Conservation (phyloP, 257 asterid species). For the Primulina tabacum region DNA sequence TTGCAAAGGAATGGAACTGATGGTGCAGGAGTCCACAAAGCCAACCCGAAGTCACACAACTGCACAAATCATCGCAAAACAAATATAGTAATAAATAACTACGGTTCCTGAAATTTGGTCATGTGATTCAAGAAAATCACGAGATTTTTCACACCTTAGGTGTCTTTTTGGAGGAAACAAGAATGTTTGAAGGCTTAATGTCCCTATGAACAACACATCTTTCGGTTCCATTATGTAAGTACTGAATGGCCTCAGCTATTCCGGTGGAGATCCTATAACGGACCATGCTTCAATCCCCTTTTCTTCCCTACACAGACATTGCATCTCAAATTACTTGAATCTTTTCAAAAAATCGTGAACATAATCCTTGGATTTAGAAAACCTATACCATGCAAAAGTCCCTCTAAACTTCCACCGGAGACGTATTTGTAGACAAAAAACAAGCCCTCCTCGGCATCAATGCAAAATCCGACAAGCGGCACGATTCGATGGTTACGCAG, state of each 20-base stretch:
- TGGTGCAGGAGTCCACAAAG: conserved; percentile 90
- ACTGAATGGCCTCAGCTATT: conserved; percentile 73
- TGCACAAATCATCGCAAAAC: conserved; percentile 25
- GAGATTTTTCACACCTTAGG: conserved; percentile 51
- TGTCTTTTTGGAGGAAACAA: conserved; percentile 66
- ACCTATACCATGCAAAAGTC: conserved; percentile 59
- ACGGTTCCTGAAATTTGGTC: not conserved
- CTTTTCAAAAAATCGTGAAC: not conserved
- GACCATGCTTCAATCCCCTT: conserved; percentile 53
- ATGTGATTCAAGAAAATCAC: conserved; percentile 15
- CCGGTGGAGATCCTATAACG: conserved; percentile 74
- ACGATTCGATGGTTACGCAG: conserved; percentile 64
- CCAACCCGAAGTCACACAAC: conserved; percentile 94
- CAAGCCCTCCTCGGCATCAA: conserved; percentile 82
- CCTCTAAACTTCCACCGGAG: conserved; percentile 86
- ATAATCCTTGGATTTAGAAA: not conserved
- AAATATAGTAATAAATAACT: not conserved
- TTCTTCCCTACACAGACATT: conserved; percentile 56
- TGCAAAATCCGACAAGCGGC: conserved; percentile 84
- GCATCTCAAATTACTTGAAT: conserved; percentile 22
- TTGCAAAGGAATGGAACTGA: conserved; percentile 89
- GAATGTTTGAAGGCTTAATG: conserved; percentile 93
- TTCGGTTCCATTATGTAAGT: conserved; percentile 73
- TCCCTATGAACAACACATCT: conserved; percentile 93
- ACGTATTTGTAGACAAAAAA: conserved; percentile 85